Base-by-base conservation (phyloP, 345 rosid genomes). In the Alliaria petiolata region DNA sequence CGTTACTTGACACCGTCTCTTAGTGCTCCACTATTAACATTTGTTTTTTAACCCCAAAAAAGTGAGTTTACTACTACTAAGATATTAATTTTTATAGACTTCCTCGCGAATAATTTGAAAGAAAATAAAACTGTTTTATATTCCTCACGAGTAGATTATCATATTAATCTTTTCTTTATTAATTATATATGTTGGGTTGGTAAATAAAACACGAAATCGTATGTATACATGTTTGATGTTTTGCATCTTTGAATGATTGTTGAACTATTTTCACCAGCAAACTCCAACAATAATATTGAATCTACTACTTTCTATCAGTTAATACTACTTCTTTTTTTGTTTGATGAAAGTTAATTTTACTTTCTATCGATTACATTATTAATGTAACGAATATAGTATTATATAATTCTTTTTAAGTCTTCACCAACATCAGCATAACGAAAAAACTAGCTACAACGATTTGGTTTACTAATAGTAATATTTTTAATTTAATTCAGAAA, bases 1-100 rank as follows among this genome's bases (percentile, higher is more conserved):
- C 70, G 93, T 82, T 78, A 78, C 49, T 67, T 78, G 43, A 89
- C 88, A 79, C 68, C 67, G 81, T 62, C 30, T 69, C 31, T 20
- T 54, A 69, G 60, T 67, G 74, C 51, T 75, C 58, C 35, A 67
- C 73, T 59, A 42, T 59, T 15, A 62, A 30, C 36, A 46, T 46
- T 46, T 65, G 62, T 60, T 35, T 30, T 19, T 50, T 22, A 10
- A 52, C n/a, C 3, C 5, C 1, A 33, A 52, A 40, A 49, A 13
- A 13, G 2, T 14, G 1, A n/a, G 36, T 67, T 67, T 34, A 17
- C n/a, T n/a, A n/a, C n/a, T n/a, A n/a, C 31, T 28, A n/a, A 4
- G 19, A 33, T 16, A 65, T 47, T 73, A 65, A 36, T 38, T 12
- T 46, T 47, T 49, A 40, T 40, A 59, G 20, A 60, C 50, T 12